These are phyloP conservation scores for Hypoxylon perforatum DNA, from an alignment of 495 filamentous ascomycete species.

Conservation along the genomic window DNA sequence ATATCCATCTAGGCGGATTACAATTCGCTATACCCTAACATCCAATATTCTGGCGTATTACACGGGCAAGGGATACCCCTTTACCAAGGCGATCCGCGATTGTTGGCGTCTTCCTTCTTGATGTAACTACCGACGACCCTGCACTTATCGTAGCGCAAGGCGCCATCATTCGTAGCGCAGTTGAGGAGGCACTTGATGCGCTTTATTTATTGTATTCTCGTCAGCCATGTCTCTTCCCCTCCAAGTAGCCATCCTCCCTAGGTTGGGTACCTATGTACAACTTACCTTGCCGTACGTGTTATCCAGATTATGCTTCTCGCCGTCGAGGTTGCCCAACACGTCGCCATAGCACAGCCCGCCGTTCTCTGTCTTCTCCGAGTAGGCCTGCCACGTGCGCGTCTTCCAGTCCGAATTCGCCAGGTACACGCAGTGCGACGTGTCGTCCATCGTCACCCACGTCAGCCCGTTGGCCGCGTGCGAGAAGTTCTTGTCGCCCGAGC, in stretches of 20 bases:
- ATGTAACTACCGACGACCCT: neutral
- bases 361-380: neutral
- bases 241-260: too few relatives aligned
- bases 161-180: neutral
- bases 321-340: neutral
- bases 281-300: neutral
- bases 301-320: neutral
- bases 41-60: too few relatives aligned
- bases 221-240: too few relatives aligned
- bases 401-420: neutral
- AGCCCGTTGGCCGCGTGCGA: neutral
- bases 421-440: neutral
- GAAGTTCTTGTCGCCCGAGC: neutral
- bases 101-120: neutral
- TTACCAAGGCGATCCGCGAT: neutral
- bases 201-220: too few relatives aligned
- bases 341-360: neutral
- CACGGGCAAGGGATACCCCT: too few relatives aligned
- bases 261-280: too few relatives aligned
- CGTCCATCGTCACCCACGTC: neutral
- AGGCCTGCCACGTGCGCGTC: neutral
- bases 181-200: neutral
- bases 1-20: too few relatives aligned
- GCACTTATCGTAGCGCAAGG: neutral
- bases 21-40: too few relatives aligned